Evolutionary conservation across 2,329 filamentous ascomycete species (phyloP), one percentile per base, ranked within the genome.

Genomic region (Fusarium sulawesiense): DNA sequence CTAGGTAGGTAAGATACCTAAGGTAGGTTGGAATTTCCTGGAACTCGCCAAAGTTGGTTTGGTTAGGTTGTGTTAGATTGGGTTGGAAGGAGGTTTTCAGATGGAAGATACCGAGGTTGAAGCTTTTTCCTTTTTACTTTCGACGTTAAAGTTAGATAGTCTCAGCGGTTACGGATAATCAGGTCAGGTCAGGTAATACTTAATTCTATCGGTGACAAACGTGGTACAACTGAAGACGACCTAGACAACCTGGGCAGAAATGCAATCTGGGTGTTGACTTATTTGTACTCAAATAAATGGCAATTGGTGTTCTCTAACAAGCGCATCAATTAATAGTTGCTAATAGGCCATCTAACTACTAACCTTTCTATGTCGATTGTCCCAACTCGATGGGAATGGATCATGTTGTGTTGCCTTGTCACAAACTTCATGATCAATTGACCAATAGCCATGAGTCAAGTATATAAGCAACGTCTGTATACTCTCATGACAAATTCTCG

Each of bases 181-280:
- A 21, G 21, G 21, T 21, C 21, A 21, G 21, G 34, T 37, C 34
- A 30, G 29, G 13, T 30, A 37, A 37, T 37, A 37, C 21, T 25
- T 47, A 56, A 45, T 34, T 67, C 64, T 48, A 25, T 62, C 32
- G 20, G 34, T 20, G 16, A 20, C 37, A 49, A 67, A 57, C 56
- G 42, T 67, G 50, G 40, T 29, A 41, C 32, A 34, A 34, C 12
- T 58, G 10, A 37, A 58, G 37, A 37, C 32, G 11, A 45, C 42
- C 42, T 45, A 37, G 34, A 37, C 18, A 3, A 32, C 30, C 34
- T n/a, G 18, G 16, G 16, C 16, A 32, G 46, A 29, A 12, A 46
- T 27, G 46, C 13, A 37, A 27, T 23, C n/a, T 21, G 40, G 23
- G 25, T 50, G 21, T 46, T 29, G 44, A 12, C 44, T 46, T 46